These are phyloP conservation scores for Picocystis sp. DNA, from an alignment of 163 green algal species.

Conservation along the genomic window DNA sequence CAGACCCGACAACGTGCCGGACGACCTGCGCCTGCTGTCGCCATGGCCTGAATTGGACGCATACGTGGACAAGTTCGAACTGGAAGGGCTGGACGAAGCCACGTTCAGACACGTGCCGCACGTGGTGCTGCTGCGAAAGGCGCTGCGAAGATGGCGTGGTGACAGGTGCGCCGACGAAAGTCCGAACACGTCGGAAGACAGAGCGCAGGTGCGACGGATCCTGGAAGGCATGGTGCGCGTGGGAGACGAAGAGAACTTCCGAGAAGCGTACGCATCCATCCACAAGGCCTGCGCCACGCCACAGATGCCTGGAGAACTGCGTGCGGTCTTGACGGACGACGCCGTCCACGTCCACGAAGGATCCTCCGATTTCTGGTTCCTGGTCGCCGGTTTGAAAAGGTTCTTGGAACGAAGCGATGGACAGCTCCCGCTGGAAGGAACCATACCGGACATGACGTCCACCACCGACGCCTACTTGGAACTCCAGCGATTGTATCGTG, in stretches of 20 bases:
- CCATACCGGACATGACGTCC: constrained; percentile 84
- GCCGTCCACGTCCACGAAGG: constrained; percentile 7
- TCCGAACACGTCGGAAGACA: constrained; percentile 27
- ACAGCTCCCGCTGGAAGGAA: constrained; percentile 64
- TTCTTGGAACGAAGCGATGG: constrained; percentile 24
- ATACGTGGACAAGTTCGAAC: constrained; percentile 39
- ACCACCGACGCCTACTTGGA: constrained; percentile 71
- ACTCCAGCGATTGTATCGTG: constrained; percentile 49
- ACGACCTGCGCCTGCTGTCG: constrained; percentile 54
- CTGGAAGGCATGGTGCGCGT: constrained; percentile 2
- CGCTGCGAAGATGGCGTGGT: constrained; percentile 34
- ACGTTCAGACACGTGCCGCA: constrained; percentile 72
- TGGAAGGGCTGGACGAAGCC: constrained; percentile 50
- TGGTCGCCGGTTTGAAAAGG: constrained; percentile 42
- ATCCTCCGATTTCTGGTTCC: constrained; percentile 56
- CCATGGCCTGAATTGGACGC: constrained; percentile 65
- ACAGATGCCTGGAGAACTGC: constrained; percentile 35
- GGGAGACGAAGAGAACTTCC: constrained; percentile 74
- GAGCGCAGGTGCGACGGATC: constrained; percentile 1
- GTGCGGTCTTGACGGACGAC: constrained; percentile 36
- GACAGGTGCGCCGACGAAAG: constrained; percentile 20
- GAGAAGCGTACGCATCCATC: constrained; percentile 62
- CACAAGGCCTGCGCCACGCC: constrained; percentile 55
- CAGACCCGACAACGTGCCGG: constrained; percentile 68
- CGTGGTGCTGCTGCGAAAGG: constrained; percentile 56